Conservation (phyloP, 2,329 filamentous ascomycete genomes). For the Fusarium sambucinum region DNA sequence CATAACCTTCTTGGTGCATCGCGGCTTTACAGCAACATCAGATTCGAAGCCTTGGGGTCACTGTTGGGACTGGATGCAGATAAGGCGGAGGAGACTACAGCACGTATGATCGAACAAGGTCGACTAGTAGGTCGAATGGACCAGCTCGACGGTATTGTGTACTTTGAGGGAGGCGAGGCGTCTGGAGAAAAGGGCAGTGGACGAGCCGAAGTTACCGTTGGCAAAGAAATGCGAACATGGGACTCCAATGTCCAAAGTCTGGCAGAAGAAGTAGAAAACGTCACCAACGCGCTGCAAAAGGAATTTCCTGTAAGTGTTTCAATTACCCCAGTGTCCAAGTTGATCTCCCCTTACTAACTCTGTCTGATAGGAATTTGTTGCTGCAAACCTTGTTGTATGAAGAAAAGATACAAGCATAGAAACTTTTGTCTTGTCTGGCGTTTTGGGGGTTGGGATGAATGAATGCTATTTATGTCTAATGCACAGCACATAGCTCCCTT, state of each 20-base stretch:
- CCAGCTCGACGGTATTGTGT: slow-evolving; percentile 89
- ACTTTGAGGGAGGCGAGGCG: slow-evolving; percentile 82
- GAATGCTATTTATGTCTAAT: slow-evolving; percentile 32
- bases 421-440: slow-evolving; percentile 42
- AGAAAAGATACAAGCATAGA: slow-evolving; percentile 25
- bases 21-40: slow-evolving; percentile 81
- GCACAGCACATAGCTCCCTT: slow-evolving; percentile 37
- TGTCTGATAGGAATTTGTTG: slow-evolving; percentile 65
- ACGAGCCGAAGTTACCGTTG: slow-evolving; percentile 72
- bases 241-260: slow-evolving; percentile 88
- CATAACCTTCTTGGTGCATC: slow-evolving; percentile 94
- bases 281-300: slow-evolving; percentile 83
- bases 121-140: slow-evolving; percentile 90
- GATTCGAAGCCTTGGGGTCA: slow-evolving; percentile 78
- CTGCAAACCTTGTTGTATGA: slow-evolving; percentile 61
- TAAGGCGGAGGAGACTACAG: slow-evolving; percentile 90
- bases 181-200: slow-evolving; percentile 76
- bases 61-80: slow-evolving; percentile 83
- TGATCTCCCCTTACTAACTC: slow-evolving; percentile 19
- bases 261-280: slow-evolving; percentile 89
- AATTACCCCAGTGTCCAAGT: not conserved
- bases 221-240: slow-evolving; percentile 84
- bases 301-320: slow-evolving; percentile 74
- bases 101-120: slow-evolving; percentile 95
- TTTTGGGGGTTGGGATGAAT: slow-evolving; percentile 38